Base-by-base conservation (phyloP, 208 protist species). In the Leishmania aethiopica region DNA sequence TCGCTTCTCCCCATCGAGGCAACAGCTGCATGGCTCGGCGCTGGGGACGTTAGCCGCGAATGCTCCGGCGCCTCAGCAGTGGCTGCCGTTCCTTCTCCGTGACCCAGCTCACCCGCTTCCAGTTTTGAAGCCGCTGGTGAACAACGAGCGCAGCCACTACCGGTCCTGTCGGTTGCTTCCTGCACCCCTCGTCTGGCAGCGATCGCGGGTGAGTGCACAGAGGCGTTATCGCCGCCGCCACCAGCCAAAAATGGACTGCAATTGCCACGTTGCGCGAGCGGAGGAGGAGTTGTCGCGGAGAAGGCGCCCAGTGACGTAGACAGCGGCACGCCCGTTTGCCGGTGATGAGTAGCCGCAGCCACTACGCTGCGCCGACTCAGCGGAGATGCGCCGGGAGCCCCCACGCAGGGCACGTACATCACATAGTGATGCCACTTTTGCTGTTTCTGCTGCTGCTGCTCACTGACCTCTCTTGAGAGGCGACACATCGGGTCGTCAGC, bases 361-460 rank as follows among this genome's bases (percentile, higher is more conserved):
- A 42, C 67, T 55, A 28, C 22, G 49, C 28, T 49, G 35, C 25
- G 8, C 47, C 7, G 53, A 13, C 40, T 32, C 22, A 37, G 57
- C 22, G 25, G 57, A 42, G 75, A 67, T 3, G 37, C 37, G 35
- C 25, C 42, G 25, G 53, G 28, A 15, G 40, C 1, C 77, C 42
- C 82, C n/a, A 49, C 40, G 1, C 77, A 53, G 6, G 82, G 79
- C 17, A 75, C 62, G 64, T 79, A 76, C 42, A 1, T 11, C 70
- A 72, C 64, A 47, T 82, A 85, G 53, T 77, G 75, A n/a, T 15
- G 77, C 13, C 53, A 37, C 37, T 62, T 75, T 19, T 37, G 42
- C 32, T 8, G 17, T 22, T 55, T 55, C 51, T 32, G 57, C 22
- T 32, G 51, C 15, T 40, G 25, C 8, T 47, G 37, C 51, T 78